A percentile compares a stretch with the other conserved stretches of the same genome.
Conservation (phyloP, 768 basidiomycete species). For the Coprinopsis cinerea region DNA sequence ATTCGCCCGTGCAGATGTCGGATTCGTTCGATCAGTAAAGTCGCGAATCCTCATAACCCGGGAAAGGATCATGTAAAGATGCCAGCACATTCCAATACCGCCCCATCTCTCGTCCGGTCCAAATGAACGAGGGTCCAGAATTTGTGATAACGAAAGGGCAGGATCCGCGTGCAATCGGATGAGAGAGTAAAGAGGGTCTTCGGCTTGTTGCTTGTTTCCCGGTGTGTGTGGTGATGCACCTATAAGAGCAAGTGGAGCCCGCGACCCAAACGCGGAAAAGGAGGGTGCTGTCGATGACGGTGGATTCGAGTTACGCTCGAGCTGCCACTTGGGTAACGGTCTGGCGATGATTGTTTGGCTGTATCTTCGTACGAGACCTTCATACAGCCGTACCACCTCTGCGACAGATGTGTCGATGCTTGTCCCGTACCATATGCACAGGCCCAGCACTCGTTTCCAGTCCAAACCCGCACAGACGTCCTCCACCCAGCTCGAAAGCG, state of each 20-base stretch:
- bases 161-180: constrained; percentile 75
- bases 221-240: constrained; percentile 36
- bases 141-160: constrained; percentile 58
- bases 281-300: constrained; percentile 22
- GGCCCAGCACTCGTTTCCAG: constrained; percentile 91
- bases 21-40: constrained; percentile 66
- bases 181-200: constrained; percentile 76
- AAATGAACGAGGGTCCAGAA: constrained; percentile 70
- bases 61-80: constrained; percentile 84
- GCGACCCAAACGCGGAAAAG: constrained; percentile 10
- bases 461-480: constrained; percentile 69
- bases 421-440: constrained; percentile 85
- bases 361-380: constrained; percentile 29
- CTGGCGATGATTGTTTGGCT: constrained; percentile 36
- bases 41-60: constrained; percentile 79
- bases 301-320: constrained; percentile 12
- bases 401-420: constrained; percentile 65
- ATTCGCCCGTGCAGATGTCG: constrained; percentile 16
- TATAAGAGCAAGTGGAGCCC: constrained; percentile 19
- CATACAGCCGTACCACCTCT: constrained; percentile 62
- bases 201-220: constrained; percentile 14
- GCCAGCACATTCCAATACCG: constrained; percentile 73
- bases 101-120: constrained; percentile 72
- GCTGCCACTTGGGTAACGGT: constrained; percentile 55
- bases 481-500: constrained; percentile 34